Percentiles rank a stretch among this genome's conserved stretches.
Conservation (phyloP, 345 rosid species). For the Hirschfeldia incana region DNA sequence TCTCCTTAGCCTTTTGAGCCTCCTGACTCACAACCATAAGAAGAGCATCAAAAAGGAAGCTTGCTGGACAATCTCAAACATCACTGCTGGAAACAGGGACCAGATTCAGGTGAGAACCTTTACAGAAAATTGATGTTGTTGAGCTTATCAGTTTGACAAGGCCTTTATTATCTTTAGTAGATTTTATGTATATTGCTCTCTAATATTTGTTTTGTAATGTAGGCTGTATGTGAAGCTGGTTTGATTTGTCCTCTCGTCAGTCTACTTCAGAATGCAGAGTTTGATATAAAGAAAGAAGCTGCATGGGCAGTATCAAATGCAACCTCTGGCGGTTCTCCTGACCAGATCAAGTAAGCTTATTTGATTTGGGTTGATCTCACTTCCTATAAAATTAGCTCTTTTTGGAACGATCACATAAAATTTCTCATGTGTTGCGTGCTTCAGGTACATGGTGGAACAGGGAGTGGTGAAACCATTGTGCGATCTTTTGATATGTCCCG, state of each 20-base stretch:
- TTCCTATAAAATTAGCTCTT: background rate
- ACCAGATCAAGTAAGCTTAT: conserved; percentile 63
- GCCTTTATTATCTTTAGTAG: background rate
- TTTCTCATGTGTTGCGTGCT: conserved; percentile 10
- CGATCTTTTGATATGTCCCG: conserved; percentile 79
- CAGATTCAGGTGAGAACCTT: conserved; percentile 75
- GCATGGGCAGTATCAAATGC: conserved; percentile 90
- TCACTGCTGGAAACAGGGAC: conserved; percentile 95
- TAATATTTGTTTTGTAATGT: conserved; percentile 13
- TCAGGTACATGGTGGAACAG: conserved; percentile 62
- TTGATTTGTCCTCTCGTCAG: conserved; percentile 63
- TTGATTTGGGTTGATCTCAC: background rate
- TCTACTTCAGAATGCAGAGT: conserved; percentile 74
- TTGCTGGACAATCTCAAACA: conserved; percentile 98
- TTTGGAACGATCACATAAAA: background rate
- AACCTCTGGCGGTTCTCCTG: conserved; percentile 73
- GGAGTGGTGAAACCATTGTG: conserved; percentile 83
- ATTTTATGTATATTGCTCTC: background rate
- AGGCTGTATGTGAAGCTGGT: conserved; percentile 75
- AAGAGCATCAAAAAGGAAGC: conserved; percentile 99
- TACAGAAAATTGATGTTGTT: background rate
- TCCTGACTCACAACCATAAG: conserved; percentile 76
- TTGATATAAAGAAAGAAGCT: conserved; percentile 90
- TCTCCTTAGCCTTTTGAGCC: conserved; percentile 71
- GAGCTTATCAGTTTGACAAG: conserved; percentile 1